Evolutionary conservation across 1,139 yeast genomes (phyloP), one percentile per base, ranked within the genome.

Genomic region (Entelexis paramagnoliae): DNA sequence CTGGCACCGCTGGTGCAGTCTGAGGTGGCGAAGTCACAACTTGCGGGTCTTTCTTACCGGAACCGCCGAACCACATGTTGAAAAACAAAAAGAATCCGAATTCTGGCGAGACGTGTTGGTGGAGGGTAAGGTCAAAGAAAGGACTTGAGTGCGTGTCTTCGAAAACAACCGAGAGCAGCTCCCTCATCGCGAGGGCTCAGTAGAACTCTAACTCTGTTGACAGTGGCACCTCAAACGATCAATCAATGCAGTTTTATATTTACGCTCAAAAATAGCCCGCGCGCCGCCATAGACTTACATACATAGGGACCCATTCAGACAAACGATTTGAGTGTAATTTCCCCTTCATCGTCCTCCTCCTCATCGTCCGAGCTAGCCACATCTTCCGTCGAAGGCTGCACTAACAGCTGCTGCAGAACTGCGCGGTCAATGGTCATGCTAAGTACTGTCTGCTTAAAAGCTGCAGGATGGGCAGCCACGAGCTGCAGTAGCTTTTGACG

Each of bases 391-490:
- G 52, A 41, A 7, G 20, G 35, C 16, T 51, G 50, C 19, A 57
- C 52, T 20, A 59, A 46, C 14, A 59, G 51, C 36, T 38, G 28
- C 51, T 58, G 60, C 3, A 58, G 51, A 6, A 39, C 10, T 2
- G 17, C 34, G 11, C 55, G 51, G 29, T 59, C 62, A 1, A 22
- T 42, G 3, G 54, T 53, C 49, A 68, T 54, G 1, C 50, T 50
- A 44, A 62, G 63, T 9, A 82, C 74, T 5, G 76, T 77, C 0
- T 57, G 54, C 59, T 82, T 83, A 68, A 86, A 85, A 13, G 32
- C 30, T 6, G 73, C 66, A 2, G 67, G 68, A 0, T 82, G 72
- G 55, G 50, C 28, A 1, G 53, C 34, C 14, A 55, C 49, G 9
- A 60, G 39, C 16, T 48, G 56, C 38, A 60, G 44, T 24, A 60